A percentile compares a stretch with the other conserved stretches of the same genome.
Evolutionary conservation across 306 rosid species (phyloP).

Genomic region (Trifolium subterraneum): DNA sequence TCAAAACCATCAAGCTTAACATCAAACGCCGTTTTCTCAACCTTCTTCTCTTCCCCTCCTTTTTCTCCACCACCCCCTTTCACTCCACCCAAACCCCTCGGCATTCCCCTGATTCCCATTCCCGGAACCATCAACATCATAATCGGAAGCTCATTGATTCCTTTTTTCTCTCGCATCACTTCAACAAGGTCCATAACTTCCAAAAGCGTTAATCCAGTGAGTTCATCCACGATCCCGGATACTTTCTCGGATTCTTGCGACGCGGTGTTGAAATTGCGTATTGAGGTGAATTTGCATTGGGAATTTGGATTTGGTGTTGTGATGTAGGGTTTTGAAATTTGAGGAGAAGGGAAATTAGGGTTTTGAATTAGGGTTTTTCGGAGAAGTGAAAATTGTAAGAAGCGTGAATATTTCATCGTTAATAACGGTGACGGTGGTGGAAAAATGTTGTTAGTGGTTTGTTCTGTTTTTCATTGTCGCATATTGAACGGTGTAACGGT

Average conservation of each 20-base stretch:
- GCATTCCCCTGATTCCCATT: constrained; percentile 58
- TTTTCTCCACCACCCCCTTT: constrained; percentile 20
- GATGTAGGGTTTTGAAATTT: constrained; percentile 13
- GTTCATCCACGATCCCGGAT: constrained; percentile 68
- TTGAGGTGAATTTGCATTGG: background rate
- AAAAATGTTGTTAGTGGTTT: background rate
- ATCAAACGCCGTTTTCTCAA: constrained; percentile 87
- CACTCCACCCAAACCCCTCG: constrained; percentile 57
- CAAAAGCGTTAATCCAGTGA: constrained; percentile 65
- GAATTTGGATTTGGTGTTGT: background rate
- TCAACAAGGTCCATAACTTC: constrained; percentile 82
- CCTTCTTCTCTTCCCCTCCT: constrained; percentile 57
- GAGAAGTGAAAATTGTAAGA: constrained; percentile 46
- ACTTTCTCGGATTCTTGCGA: constrained; percentile 54
- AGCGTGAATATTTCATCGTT: constrained; percentile 67
- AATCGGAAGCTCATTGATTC: constrained; percentile 75
- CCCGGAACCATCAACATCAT: constrained; percentile 88
- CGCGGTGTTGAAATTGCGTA: constrained; percentile 48
- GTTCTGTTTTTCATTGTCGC: background rate
- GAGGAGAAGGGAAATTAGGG: constrained; percentile 40
- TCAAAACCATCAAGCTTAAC: constrained; percentile 88
- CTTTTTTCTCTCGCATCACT: constrained; percentile 71
- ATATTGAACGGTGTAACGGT: background rate
- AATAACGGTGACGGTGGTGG: background rate
- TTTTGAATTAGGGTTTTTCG: constrained; percentile 49